phyloP scores from a whole-genome alignment of 2,329 filamentous ascomycete genomes.

The Elsinoe arachidis region DNA sequence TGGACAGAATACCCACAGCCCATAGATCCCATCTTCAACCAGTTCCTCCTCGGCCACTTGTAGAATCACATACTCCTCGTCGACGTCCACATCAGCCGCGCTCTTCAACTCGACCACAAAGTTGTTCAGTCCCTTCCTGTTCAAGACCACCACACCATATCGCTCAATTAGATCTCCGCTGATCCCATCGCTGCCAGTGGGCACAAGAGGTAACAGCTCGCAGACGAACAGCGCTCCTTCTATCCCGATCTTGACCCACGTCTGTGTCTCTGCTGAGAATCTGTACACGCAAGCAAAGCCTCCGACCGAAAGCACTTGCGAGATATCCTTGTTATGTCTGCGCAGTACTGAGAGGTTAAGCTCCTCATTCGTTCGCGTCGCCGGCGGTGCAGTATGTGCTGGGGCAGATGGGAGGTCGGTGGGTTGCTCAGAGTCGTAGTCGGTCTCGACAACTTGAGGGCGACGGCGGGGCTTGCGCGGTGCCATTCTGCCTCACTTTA shows the following conservation, averaged over 20 bases:
- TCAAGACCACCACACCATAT: conserved; percentile 39
- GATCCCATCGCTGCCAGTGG: conserved; percentile 16
- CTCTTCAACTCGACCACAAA: conserved; percentile 36
- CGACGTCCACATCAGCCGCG: conserved; percentile 38
- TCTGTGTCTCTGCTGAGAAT: conserved; percentile 54
- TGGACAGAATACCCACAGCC: conserved; percentile 58
- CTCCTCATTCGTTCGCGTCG: conserved; percentile 64
- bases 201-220: conserved; percentile 36
- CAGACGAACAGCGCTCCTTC: conserved; percentile 89
- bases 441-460: conserved; percentile 21
- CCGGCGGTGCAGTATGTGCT: conserved; percentile 25
- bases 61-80: conserved; percentile 53
- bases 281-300: conserved; percentile 81
- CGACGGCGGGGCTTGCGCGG: conserved; percentile 6
- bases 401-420: conserved; percentile 21
- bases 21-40: conserved; percentile 41
- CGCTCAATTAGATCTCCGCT: conserved; percentile 26
- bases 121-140: conserved; percentile 41
- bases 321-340: conserved; percentile 69
- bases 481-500: neutral
- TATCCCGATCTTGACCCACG: conserved; percentile 78
- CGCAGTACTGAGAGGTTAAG: conserved; percentile 79
- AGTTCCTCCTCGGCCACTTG: conserved; percentile 35
- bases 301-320: conserved; percentile 66
- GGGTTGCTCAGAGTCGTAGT: conserved; percentile 43